Conservation (phyloP, 768 basidiomycete genomes). For the Candolleomyces efflorescens region DNA sequence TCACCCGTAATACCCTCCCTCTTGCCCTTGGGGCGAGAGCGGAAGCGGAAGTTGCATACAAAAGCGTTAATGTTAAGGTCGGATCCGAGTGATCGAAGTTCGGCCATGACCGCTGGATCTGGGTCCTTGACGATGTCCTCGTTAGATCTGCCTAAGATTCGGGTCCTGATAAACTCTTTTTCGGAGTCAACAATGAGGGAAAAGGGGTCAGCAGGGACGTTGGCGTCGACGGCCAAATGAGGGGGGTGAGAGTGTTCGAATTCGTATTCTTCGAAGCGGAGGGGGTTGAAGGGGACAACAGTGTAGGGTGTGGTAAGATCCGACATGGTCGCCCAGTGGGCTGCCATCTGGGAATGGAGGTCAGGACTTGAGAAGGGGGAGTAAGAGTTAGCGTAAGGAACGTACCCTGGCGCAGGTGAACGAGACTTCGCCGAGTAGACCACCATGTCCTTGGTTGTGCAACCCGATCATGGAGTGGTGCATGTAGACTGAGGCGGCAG, state of each 20-base stretch:
- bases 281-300: constrained; percentile 37
- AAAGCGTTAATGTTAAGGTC: constrained; percentile 45
- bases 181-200: constrained; percentile 27
- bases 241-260: no score
- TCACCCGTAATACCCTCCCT: not conserved
- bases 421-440: constrained; percentile 31
- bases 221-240: not conserved
- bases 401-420: constrained; percentile 32
- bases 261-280: constrained; percentile 27
- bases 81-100: constrained; percentile 22
- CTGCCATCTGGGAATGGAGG: constrained; percentile 24
- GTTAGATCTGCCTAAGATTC: constrained; percentile 25
- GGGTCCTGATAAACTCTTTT: constrained; percentile 28
- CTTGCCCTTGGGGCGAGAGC: constrained; percentile 26
- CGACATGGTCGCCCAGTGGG: constrained; percentile 39
- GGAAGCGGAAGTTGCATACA: constrained; percentile 40
- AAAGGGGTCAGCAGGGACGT: no score
- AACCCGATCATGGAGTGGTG: constrained; percentile 37
- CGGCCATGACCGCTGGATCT: constrained; percentile 9
- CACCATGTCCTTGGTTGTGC: constrained; percentile 33
- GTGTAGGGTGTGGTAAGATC: constrained; percentile 24
- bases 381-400: not conserved
- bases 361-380: not conserved
- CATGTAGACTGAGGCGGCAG: constrained; percentile 32
- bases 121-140: constrained; percentile 24